phyloP scores from a whole-genome alignment of 257 asterid species.

The Scutellaria galericulata region DNA sequence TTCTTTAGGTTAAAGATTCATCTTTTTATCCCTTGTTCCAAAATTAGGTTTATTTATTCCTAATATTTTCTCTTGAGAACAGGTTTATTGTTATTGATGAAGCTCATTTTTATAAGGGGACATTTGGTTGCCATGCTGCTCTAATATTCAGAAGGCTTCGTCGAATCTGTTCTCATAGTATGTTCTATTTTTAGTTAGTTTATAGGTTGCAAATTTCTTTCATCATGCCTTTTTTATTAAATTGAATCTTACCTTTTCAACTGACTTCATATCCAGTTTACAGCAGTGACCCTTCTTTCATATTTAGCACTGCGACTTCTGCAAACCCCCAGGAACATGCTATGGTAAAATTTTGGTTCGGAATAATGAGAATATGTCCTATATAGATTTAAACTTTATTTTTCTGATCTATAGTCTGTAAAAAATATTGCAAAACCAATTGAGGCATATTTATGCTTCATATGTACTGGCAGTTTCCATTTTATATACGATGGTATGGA shows the following conservation, averaged over 20 bases:
- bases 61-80: slow-evolving; percentile 27
- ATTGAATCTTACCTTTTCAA: slow-evolving; percentile 34
- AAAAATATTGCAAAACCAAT: slow-evolving; percentile 20
- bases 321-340: slow-evolving; percentile 92
- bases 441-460: background rate
- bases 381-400: slow-evolving; percentile 22
- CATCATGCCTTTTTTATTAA: slow-evolving; percentile 28
- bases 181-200: slow-evolving; percentile 23
- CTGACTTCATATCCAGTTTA: slow-evolving; percentile 70
- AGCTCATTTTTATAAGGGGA: slow-evolving; percentile 92
- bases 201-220: slow-evolving; percentile 25
- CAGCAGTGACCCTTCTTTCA: slow-evolving; percentile 88
- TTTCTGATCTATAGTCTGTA: slow-evolving; percentile 25
- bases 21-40: slow-evolving; percentile 30
- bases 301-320: slow-evolving; percentile 95
- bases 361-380: slow-evolving; percentile 24
- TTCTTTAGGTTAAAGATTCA: slow-evolving; percentile 22
- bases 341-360: slow-evolving; percentile 63
- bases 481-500: background rate
- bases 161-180: slow-evolving; percentile 92
- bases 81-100: slow-evolving; percentile 90
- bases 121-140: slow-evolving; percentile 94
- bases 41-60: background rate
- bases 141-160: slow-evolving; percentile 90
- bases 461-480: slow-evolving; percentile 4